Base-by-base conservation (phyloP, 2,329 filamentous ascomycete genomes). In the Thielaviopsis ethacetica region DNA sequence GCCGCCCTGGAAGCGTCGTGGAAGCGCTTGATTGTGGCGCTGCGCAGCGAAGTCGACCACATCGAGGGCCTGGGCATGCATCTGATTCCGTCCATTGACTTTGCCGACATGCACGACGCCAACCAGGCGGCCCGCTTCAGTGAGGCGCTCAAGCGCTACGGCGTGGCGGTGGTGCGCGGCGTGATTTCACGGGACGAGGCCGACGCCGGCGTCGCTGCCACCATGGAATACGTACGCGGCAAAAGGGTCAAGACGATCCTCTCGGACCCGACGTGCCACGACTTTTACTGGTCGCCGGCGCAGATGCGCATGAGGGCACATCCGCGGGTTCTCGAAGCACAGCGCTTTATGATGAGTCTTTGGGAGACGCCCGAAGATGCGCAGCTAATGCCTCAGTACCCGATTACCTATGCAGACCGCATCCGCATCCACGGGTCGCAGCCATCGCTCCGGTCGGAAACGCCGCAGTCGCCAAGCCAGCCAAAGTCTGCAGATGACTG, bases 271-370 rank as follows among this genome's bases (percentile, higher is more conserved):
- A 81, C 83, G 1, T 86, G 85, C 56, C 86, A 83, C 69, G 84
- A 87, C 68, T 78, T 86, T 65, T 87, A 86, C 71, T 87, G 84
- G 84, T 84, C 83, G 5, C 83, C 83, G 0, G 79, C 83, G 1
- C 84, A 88, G 69, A 77, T 84, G 58, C 77, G 79, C 64, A 81
- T 83, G n/a, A 79, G 84, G 24, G 79, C 81, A 0, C 81, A 88
- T 64, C 80, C 82, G 3, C 76, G 79, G 63, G 75, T 87, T 61
- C 72, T 87, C 49, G 71, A 72, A 44, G 76, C 83, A 1, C 84
- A 88, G 70, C 73, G 75, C 41, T 87, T 85, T 65, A 77, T 85
- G 67, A 83, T 85, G 75, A 73, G 75, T 10, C 71, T 86, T 27
- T 88, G 85, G 84, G 80, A 85, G 34, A 71, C 69, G 50, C 70